Base-by-base conservation (phyloP, 345 rosid species). In the Toxicodendron radicans region DNA sequence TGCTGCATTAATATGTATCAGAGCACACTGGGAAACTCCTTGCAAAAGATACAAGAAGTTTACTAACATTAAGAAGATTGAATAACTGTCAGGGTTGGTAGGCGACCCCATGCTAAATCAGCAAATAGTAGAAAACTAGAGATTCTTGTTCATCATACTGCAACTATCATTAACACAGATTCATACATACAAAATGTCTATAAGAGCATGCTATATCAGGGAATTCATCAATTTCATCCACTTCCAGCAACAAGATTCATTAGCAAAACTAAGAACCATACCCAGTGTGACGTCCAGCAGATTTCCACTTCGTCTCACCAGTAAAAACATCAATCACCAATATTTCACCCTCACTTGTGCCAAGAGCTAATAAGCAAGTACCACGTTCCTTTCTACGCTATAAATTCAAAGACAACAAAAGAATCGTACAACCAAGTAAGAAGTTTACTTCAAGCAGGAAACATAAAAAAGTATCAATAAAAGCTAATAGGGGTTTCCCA, bases 311-410 rank as follows among this genome's bases (percentile, higher is more conserved):
- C 41, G 11, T 76, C 45, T 80, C 76, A 66, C 84, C 73, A 24
- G 79, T 61, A 4, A 78, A 75, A 66, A 65, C 80, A 80, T 86
- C 81, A 78, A 82, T n/a, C 38, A 70, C 78, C n/a, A 76, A 70
- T 57, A 84, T 60, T 56, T 84, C 82, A 32, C 85, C 87, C 24
- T 78, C 82, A 67, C 62, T 72, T 58, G 87, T 80, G 74, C 87
- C 89, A 62, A 86, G 43, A 66, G 82, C 89, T 56, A 86, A 49
- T 64, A 84, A 68, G 79, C 78, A 73, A 51, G 72, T 71, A n/a
- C 58, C 61, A 20, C 10, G 41, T 30, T 16, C 75, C 68, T 79
- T 78, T 71, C 69, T 79, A 48, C 41, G 75, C 86, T 81, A 59
- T 32, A 65, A 57, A n/a, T 57, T 58, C 49, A 62, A 59, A 48